A percentile compares a stretch with the other conserved stretches of the same genome.
These are phyloP conservation scores for Buddleja alternifolia DNA, from an alignment of 257 asterid species.

Conservation along the genomic window DNA sequence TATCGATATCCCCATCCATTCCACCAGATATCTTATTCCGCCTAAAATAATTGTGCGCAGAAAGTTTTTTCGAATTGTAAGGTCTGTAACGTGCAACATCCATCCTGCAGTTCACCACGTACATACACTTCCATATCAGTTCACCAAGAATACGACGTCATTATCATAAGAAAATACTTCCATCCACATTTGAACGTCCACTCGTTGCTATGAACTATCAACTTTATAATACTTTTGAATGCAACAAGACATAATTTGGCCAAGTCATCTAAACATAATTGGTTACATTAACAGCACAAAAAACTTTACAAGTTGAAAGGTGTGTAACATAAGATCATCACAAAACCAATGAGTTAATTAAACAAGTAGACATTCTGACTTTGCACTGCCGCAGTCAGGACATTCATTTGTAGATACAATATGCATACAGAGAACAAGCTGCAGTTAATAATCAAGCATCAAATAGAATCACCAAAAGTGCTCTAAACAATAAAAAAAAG, in stretches of 20 bases:
- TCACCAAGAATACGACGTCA: neutral
- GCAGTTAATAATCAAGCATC: conserved; percentile 16
- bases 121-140: conserved; percentile 24
- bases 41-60: conserved; percentile 38
- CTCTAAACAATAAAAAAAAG: neutral
- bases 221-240: neutral
- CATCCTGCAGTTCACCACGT: conserved; percentile 67
- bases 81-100: conserved; percentile 94
- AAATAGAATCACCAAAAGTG: neutral
- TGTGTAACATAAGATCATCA: neutral
- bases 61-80: conserved; percentile 50
- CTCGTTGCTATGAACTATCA: neutral
- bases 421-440: conserved; percentile 9
- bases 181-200: neutral
- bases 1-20: conserved; percentile 66
- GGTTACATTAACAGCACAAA: neutral
- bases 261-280: neutral
- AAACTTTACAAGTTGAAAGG: neutral
- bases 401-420: conserved; percentile 1
- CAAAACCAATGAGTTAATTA: neutral
- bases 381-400: neutral
- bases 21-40: conserved; percentile 39
- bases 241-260: neutral
- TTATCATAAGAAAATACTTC: neutral
- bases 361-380: neutral